Evolutionary conservation across 306 rosid species (phyloP).

Genomic region (Citrullus colocynthis): DNA sequence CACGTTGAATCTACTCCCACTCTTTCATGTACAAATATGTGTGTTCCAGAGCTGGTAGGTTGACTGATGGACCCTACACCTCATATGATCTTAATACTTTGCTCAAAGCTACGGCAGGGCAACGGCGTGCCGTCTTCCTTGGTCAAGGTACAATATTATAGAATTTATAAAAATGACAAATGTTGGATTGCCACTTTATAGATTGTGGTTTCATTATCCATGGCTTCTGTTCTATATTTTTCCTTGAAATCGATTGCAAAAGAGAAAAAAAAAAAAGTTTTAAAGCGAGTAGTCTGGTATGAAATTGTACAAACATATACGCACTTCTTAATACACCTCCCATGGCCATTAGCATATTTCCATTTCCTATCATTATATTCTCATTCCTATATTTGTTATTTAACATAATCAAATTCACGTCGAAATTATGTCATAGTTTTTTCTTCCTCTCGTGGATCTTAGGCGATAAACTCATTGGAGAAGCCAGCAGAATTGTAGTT

Average conservation of each 20-base stretch:
- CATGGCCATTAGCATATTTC: neutral
- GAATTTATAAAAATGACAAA: neutral
- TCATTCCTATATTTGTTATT: neutral
- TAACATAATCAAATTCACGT: neutral
- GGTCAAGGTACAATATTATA: constrained; percentile 59
- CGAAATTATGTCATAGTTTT: neutral
- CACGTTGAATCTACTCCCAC: neutral
- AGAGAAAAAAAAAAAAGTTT: neutral
- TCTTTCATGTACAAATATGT: neutral
- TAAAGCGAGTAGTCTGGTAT: neutral
- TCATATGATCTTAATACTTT: constrained; percentile 90
- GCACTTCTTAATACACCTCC: neutral
- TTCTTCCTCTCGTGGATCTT: constrained; percentile 13
- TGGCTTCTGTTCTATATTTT: neutral
- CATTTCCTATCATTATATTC: neutral
- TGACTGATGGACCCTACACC: constrained; percentile 98
- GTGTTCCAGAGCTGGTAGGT: constrained; percentile 64
- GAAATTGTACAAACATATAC: neutral
- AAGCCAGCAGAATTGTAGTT: constrained; percentile 78
- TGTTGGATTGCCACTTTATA: neutral
- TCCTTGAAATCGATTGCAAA: neutral
- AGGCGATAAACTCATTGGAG: constrained; percentile 94
- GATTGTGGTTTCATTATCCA: neutral
- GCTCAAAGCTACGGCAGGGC: constrained; percentile 89
- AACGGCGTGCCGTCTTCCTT: constrained; percentile 70